Evolutionary conservation across 2,329 filamentous ascomycete genomes (phyloP).

Genomic region (Pyrenophora seminiperda): DNA sequence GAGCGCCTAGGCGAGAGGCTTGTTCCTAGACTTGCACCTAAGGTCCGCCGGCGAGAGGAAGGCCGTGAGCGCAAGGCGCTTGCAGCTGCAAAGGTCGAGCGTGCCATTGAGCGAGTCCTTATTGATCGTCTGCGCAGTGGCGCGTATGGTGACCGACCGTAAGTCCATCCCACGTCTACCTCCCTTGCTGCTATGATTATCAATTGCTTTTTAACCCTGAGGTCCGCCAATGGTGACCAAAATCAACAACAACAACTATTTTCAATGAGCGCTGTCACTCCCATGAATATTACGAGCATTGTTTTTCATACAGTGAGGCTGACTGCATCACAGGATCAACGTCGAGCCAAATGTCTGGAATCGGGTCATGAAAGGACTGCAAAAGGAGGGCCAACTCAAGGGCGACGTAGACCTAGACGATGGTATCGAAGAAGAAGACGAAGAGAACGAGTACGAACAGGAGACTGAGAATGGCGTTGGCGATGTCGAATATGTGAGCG

Average conservation of each 20-base stretch:
- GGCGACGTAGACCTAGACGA: slow-evolving; percentile 88
- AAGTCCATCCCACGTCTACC: not conserved
- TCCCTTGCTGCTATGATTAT: slow-evolving; percentile 12
- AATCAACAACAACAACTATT: slow-evolving; percentile 18
- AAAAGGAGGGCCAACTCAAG: slow-evolving; percentile 81
- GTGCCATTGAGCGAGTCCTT: slow-evolving; percentile 92
- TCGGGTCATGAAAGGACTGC: slow-evolving; percentile 89
- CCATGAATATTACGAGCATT: not conserved
- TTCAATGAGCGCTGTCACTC: slow-evolving; percentile 11
- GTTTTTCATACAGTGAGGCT: not conserved
- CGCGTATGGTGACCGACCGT: slow-evolving; percentile 89
- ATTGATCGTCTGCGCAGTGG: slow-evolving; percentile 89
- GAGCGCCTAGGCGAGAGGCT: slow-evolving; percentile 85
- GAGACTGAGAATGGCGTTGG: slow-evolving; percentile 70
- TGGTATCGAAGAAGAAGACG: slow-evolving; percentile 79
- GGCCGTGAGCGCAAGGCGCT: slow-evolving; percentile 57
- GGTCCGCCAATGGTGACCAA: slow-evolving; percentile 13
- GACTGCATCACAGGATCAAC: slow-evolving; percentile 61
- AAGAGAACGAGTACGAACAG: slow-evolving; percentile 69
- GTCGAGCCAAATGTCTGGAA: slow-evolving; percentile 96
- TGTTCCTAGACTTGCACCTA: slow-evolving; percentile 88
- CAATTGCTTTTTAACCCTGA: slow-evolving; percentile 17
- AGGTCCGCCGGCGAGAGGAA: slow-evolving; percentile 66
- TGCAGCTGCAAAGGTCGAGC: slow-evolving; percentile 83
- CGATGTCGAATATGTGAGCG: slow-evolving; percentile 90